These are phyloP conservation scores for Hyaloperonospora arabidopsidis DNA, from an alignment of 352 stramenopile species.

Conservation along the genomic window DNA sequence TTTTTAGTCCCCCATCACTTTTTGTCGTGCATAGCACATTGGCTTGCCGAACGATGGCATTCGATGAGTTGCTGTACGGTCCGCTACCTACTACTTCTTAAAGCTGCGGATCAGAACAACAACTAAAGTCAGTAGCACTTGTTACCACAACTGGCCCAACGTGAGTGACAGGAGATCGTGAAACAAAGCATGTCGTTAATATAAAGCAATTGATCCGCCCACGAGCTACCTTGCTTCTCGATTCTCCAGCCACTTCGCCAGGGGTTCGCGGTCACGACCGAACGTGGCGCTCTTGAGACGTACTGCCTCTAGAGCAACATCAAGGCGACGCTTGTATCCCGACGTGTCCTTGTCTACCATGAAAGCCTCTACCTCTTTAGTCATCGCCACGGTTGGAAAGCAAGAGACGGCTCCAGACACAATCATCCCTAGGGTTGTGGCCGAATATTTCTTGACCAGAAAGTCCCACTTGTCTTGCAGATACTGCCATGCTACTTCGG, in stretches of 20 bases:
- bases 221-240: background rate
- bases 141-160: too few relatives aligned
- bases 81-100: too few relatives aligned
- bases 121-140: too few relatives aligned
- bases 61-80: too few relatives aligned
- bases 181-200: too few relatives aligned
- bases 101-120: too few relatives aligned
- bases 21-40: too few relatives aligned
- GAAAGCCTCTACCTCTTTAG: slow-evolving; percentile 51
- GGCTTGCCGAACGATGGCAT: too few relatives aligned
- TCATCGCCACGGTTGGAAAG: slow-evolving; percentile 46
- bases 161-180: too few relatives aligned
- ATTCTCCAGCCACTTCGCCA: slow-evolving; percentile 52
- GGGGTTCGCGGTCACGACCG: slow-evolving; percentile 40
- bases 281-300: slow-evolving; percentile 46
- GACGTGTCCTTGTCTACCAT: slow-evolving; percentile 46
- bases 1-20: too few relatives aligned
- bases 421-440: slow-evolving; percentile 41
- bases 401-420: slow-evolving; percentile 30
- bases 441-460: slow-evolving; percentile 50
- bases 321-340: slow-evolving; percentile 45
- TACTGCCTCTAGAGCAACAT: slow-evolving; percentile 50
- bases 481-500: slow-evolving; percentile 57
- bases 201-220: too few relatives aligned
- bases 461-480: slow-evolving; percentile 56